Percentiles rank a stretch among this genome's conserved stretches.
These are phyloP conservation scores for Staphylotrichum longicolle DNA, from an alignment of 495 filamentous ascomycete species.

Conservation along the genomic window DNA sequence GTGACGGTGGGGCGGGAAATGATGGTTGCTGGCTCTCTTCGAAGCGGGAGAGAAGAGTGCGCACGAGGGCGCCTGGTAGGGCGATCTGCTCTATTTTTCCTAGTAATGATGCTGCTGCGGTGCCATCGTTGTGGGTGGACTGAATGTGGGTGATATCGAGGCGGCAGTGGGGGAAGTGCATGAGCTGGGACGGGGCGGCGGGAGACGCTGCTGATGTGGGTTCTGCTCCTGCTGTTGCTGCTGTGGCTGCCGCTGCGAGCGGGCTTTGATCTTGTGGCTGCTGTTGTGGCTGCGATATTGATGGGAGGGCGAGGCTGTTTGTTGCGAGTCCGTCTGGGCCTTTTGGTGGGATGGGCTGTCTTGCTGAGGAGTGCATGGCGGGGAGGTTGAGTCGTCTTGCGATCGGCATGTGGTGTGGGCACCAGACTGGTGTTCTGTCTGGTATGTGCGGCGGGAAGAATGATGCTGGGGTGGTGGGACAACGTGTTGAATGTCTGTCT, in stretches of 20 bases:
- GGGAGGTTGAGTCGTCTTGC: neutral
- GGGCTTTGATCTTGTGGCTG: neutral
- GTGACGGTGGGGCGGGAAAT: neutral
- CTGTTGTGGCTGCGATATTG: neutral
- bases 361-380: neutral
- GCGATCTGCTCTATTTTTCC: slow-evolving; percentile 25
- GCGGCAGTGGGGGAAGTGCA: slow-evolving; percentile 31
- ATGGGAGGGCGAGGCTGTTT: slow-evolving; percentile 5
- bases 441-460: neutral
- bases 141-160: slow-evolving; percentile 18
- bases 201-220: too few relatives aligned
- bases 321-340: neutral
- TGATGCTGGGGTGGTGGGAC: too few relatives aligned
- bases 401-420: neutral
- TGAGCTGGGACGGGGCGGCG: slow-evolving; percentile 2
- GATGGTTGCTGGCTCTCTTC: neutral
- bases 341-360: neutral
- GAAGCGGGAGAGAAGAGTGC: slow-evolving; percentile 22
- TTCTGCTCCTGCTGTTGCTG: too few relatives aligned
- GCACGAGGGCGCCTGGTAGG: slow-evolving; percentile 24
- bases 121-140: neutral
- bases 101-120: neutral
- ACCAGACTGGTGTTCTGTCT: neutral
- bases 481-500: too few relatives aligned
- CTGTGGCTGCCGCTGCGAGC: too few relatives aligned